Evolutionary conservation across 345 rosid species (phyloP).

Genomic region (Mallotus nudiflorus): DNA sequence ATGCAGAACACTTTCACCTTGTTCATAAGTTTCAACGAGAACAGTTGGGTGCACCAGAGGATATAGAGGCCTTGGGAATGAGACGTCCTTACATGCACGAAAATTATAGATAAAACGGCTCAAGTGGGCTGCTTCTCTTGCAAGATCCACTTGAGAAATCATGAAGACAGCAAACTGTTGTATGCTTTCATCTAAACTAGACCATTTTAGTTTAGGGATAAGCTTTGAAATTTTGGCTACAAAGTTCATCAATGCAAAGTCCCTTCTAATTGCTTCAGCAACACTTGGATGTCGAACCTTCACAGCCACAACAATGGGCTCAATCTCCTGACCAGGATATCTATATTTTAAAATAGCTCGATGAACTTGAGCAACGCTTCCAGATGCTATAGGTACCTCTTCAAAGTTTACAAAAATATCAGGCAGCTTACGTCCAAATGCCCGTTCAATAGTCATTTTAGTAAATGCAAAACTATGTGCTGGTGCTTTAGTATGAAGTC

Average conservation of each 20-base stretch:
- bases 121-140: conserved; percentile 97
- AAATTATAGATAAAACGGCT: conserved; percentile 88
- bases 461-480: conserved; percentile 27
- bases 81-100: conserved; percentile 85
- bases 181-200: conserved; percentile 90
- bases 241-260: conserved; percentile 69
- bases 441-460: conserved; percentile 27
- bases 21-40: conserved; percentile 88
- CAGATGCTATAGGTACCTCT: conserved; percentile 34
- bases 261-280: conserved; percentile 82
- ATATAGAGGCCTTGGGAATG: conserved; percentile 90
- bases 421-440: conserved; percentile 30
- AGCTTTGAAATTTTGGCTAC: conserved; percentile 63
- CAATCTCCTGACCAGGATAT: conserved; percentile 31
- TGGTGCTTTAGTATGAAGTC: conserved; percentile 35
- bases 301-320: conserved; percentile 77
- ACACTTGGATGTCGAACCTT: conserved; percentile 98
- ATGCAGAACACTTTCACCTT: conserved; percentile 75
- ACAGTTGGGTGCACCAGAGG: conserved; percentile 97
- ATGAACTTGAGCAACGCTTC: conserved; percentile 39
- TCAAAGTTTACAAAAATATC: conserved; percentile 30
- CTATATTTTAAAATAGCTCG: conserved; percentile 27
- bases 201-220: conserved; percentile 79
- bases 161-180: conserved; percentile 89
- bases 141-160: conserved; percentile 99